phyloP scores from a whole-genome alignment of 306 rosid species.

The Acacia acuminata region DNA sequence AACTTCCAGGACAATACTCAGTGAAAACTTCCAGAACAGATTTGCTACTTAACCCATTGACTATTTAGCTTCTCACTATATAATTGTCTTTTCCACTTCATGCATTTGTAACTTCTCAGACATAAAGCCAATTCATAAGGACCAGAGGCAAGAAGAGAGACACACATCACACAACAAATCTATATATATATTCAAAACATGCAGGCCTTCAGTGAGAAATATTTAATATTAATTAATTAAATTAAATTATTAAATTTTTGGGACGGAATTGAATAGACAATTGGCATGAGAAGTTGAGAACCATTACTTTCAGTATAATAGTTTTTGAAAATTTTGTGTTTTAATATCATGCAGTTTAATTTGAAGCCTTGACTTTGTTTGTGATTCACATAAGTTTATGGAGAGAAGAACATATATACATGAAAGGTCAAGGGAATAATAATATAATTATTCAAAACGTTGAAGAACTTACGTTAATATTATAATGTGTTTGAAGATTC shows the following conservation, averaged over 20 bases:
- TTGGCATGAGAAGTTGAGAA: neutral
- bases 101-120: constrained; percentile 2
- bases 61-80: neutral
- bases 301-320: neutral
- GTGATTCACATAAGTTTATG: neutral
- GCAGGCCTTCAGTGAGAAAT: neutral
- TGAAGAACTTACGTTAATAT: neutral
- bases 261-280: neutral
- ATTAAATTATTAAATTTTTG: neutral
- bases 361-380: neutral
- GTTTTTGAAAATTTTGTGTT: neutral
- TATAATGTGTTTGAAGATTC: neutral
- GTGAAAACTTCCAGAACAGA: too few relatives aligned
- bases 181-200: neutral
- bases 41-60: too few relatives aligned
- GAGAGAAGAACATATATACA: neutral
- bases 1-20: too few relatives aligned
- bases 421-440: neutral
- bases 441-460: too few relatives aligned
- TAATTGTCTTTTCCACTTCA: constrained; percentile 27
- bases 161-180: neutral
- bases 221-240: neutral
- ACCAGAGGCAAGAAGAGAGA: constrained; percentile 14
- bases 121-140: constrained; percentile 12
- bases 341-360: neutral